phyloP scores from a whole-genome alignment of 2,329 filamentous ascomycete genomes.

The Fusarium siculi region DNA sequence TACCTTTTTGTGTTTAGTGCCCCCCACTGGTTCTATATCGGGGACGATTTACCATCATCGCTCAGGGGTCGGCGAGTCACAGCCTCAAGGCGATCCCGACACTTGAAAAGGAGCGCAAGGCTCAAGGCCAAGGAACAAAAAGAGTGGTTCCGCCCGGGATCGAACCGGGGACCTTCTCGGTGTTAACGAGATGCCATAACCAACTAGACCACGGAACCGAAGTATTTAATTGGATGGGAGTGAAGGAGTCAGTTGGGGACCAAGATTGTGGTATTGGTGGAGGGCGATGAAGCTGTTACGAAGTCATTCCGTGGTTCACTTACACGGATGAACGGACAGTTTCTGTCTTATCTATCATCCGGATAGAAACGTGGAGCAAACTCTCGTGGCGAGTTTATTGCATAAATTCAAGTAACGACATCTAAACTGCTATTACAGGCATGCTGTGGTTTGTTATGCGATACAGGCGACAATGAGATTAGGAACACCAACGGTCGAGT shows the following conservation, averaged over 20 bases:
- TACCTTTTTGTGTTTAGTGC: conserved; percentile 10
- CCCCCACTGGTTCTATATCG: conserved; percentile 17
- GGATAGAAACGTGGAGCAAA: no score
- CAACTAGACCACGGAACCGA: conserved; percentile 21
- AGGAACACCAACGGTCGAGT: neutral
- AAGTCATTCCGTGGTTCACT: neutral
- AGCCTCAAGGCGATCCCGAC: conserved; percentile 13
- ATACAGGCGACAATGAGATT: neutral
- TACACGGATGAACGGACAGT: neutral
- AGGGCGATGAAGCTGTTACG: neutral
- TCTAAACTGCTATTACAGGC: neutral
- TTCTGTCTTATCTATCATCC: neutral
- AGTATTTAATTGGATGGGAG: neutral
- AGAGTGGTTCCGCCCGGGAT: conserved; percentile 18
- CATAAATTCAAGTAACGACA: accelerated
- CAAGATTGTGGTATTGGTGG: neutral
- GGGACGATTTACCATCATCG: conserved; percentile 17
- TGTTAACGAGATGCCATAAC: conserved; percentile 26
- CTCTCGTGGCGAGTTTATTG: neutral
- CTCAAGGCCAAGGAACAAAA: neutral
- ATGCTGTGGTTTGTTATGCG: neutral
- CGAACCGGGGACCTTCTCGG: conserved; percentile 20
- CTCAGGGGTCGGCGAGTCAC: conserved; percentile 19
- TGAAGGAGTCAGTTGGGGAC: accelerated
- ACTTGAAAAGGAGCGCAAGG: neutral